Evolutionary conservation across 108 stramenopile genomes (phyloP).

Genomic region (Mediolabrus comicus): DNA sequence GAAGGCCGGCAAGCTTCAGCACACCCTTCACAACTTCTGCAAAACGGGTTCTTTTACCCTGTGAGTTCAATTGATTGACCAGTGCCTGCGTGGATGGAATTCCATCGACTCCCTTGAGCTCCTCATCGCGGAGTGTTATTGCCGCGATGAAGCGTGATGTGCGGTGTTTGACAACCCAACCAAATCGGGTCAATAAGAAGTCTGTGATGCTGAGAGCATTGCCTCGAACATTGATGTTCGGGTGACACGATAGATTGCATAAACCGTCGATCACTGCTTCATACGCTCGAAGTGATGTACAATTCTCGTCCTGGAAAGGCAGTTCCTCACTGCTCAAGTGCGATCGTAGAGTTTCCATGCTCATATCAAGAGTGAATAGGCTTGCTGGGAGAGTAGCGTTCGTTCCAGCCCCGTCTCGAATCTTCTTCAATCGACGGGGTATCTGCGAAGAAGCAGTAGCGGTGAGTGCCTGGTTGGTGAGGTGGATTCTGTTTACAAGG

Average conservation of each 20-base stretch:
- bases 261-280: constrained; percentile 83
- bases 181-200: constrained; percentile 77
- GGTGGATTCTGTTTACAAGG: constrained; percentile 67
- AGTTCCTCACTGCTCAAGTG: constrained; percentile 11
- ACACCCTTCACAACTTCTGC: constrained; percentile 89
- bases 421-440: constrained; percentile 61
- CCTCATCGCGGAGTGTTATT: constrained; percentile 61
- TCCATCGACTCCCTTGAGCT: constrained; percentile 63
- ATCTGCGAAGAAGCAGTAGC: constrained; percentile 77
- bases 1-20: constrained; percentile 58
- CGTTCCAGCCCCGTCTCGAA: constrained; percentile 20
- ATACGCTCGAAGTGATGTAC: constrained; percentile 53
- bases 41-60: constrained; percentile 75
- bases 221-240: constrained; percentile 82
- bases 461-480: constrained; percentile 65
- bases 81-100: constrained; percentile 68
- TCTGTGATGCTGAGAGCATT: constrained; percentile 75
- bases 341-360: constrained; percentile 24
- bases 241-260: constrained; percentile 78
- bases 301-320: background rate
- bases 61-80: constrained; percentile 53
- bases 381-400: constrained; percentile 13
- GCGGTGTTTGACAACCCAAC: constrained; percentile 62
- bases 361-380: constrained; percentile 27
- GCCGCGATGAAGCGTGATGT: constrained; percentile 63